A percentile compares a stretch with the other conserved stretches of the same genome.
These are phyloP conservation scores for Wickerhamiella vanderwaltii DNA, from an alignment of 805 yeast species.

Conservation along the genomic window DNA sequence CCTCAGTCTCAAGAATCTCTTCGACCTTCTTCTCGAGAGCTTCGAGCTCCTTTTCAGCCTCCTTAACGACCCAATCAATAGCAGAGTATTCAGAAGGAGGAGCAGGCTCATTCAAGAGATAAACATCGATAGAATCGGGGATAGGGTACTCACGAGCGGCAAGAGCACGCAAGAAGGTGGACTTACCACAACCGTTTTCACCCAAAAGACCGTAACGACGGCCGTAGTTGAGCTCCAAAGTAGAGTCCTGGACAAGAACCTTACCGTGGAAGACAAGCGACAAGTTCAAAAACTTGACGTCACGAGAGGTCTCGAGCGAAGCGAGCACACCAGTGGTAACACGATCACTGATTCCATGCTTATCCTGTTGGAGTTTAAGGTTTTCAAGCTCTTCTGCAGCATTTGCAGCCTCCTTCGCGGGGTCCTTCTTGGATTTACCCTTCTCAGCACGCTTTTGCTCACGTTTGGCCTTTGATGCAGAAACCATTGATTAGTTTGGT, in stretches of 20 bases:
- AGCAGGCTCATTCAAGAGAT: conserved; percentile 94
- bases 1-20: conserved; percentile 75
- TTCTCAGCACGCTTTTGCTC: conserved; percentile 91
- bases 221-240: conserved; percentile 87
- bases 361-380: conserved; percentile 85
- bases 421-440: conserved; percentile 52
- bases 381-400: conserved; percentile 56
- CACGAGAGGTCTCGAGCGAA: conserved; percentile 81
- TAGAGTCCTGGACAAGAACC: conserved; percentile 85
- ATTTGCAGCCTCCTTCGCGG: conserved; percentile 37
- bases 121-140: conserved; percentile 83
- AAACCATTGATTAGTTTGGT: conserved; percentile 28
- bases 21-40: conserved; percentile 86
- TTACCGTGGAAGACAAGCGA: conserved; percentile 95
- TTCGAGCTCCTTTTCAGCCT: conserved; percentile 87
- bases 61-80: conserved; percentile 89
- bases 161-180: conserved; percentile 82
- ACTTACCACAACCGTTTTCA: conserved; percentile 98
- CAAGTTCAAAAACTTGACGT: conserved; percentile 79
- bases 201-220: conserved; percentile 96
- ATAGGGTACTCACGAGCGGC: conserved; percentile 95
- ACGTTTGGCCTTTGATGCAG: conserved; percentile 96
- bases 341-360: conserved; percentile 90
- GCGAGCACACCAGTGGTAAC: conserved; percentile 95
- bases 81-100: conserved; percentile 87